Conservation (phyloP, 164 flowering plant species). For the Chloranthus sessilifolius region DNA sequence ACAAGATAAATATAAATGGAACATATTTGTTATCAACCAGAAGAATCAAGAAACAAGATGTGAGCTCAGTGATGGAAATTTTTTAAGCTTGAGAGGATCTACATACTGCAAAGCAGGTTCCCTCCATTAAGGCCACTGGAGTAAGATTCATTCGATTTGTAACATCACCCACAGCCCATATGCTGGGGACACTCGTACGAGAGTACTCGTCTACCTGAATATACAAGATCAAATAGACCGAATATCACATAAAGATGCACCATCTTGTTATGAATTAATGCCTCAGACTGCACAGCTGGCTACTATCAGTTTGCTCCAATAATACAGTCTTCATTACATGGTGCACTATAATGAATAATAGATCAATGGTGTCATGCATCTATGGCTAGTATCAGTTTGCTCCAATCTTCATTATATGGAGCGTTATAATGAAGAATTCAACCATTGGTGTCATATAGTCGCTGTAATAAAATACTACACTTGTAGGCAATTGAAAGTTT, state of each 20-base stretch:
- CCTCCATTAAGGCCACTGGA: slow-evolving; percentile 92
- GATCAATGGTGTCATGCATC: too few species aligned
- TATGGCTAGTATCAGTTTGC: too few species aligned
- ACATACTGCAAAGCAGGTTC: slow-evolving; percentile 37
- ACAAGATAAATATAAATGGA: neutral
- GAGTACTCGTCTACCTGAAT: slow-evolving; percentile 87
- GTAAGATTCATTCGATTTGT: slow-evolving; percentile 85
- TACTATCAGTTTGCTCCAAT: slow-evolving; percentile 3
- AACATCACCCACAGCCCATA: slow-evolving; percentile 99
- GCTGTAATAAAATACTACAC: too few species aligned
- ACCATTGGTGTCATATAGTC: too few species aligned
- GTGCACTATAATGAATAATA: neutral
- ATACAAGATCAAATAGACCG: neutral
- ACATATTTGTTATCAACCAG: neutral
- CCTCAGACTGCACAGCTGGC: neutral
- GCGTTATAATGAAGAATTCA: neutral
- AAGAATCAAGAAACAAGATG: neutral
- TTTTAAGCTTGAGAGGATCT: neutral
- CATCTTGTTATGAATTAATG: slow-evolving; percentile 1
- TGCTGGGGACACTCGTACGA: slow-evolving; percentile 73
- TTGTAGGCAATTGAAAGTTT: too few species aligned
- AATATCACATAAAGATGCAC: neutral
- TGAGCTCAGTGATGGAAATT: neutral
- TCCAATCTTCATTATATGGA: neutral
- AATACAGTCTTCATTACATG: neutral